Conservation (phyloP, 768 basidiomycete species). For the Nevesoporus exiguus region DNA sequence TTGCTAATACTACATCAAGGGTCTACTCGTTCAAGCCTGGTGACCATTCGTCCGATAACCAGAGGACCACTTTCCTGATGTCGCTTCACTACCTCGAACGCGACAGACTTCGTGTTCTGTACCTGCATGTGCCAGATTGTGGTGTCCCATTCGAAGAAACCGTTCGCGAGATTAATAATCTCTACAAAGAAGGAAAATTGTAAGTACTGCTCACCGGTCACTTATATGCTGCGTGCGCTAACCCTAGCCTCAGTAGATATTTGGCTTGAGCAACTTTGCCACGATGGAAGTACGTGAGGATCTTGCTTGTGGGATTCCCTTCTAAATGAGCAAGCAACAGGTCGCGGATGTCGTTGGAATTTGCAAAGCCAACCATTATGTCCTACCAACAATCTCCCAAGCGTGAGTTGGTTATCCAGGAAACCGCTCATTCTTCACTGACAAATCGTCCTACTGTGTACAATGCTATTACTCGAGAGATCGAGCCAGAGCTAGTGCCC, state of each 20-base stretch:
- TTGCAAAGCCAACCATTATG: slow-evolving; percentile 50
- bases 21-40: slow-evolving; percentile 41
- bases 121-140: slow-evolving; percentile 60
- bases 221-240: not conserved
- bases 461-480: slow-evolving; percentile 46
- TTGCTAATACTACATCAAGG: slow-evolving; percentile 24
- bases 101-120: slow-evolving; percentile 50
- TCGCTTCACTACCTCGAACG: slow-evolving; percentile 47
- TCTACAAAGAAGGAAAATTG: slow-evolving; percentile 59
- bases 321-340: slow-evolving; percentile 18
- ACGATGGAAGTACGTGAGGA: slow-evolving; percentile 47
- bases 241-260: slow-evolving; percentile 38
- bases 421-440: not conserved
- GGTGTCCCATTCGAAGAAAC: slow-evolving; percentile 56
- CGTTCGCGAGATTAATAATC: slow-evolving; percentile 47
- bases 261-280: slow-evolving; percentile 58
- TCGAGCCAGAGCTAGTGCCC: slow-evolving; percentile 50
- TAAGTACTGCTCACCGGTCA: slow-evolving; percentile 21
- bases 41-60: slow-evolving; percentile 37
- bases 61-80: slow-evolving; percentile 43
- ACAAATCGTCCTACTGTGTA: slow-evolving; percentile 33
- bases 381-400: slow-evolving; percentile 55
- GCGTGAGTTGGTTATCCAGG: slow-evolving; percentile 37
- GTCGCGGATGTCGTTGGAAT: slow-evolving; percentile 59
- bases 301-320: not conserved